Conservation (phyloP, 345 rosid genomes). For the Hibiscus tridactylites region DNA sequence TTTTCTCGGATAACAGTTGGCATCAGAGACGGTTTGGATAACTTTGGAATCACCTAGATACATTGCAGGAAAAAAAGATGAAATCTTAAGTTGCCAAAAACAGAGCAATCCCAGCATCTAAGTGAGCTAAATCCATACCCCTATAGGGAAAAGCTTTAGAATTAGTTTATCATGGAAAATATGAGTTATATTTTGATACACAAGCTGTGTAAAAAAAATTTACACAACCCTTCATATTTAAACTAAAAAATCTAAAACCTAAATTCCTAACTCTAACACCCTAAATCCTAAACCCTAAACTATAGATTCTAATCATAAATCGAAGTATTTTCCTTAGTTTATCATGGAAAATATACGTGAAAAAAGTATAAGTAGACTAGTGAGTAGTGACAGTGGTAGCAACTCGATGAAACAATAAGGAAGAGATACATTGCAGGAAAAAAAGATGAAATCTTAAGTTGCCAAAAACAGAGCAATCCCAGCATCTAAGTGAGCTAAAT, state of each 20-base stretch:
- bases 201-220: too few relatives aligned
- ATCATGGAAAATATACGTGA: neutral
- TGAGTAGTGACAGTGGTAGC: neutral
- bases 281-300: too few relatives aligned
- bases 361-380: neutral
- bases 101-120: neutral
- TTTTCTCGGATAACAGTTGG: neutral
- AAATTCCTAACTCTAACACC: too few relatives aligned
- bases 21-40: neutral
- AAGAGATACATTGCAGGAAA: neutral
- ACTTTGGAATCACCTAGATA: neutral
- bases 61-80: neutral
- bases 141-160: neutral
- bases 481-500: constrained; percentile 1
- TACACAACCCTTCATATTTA: too few relatives aligned
- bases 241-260: too few relatives aligned
- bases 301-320: too few relatives aligned
- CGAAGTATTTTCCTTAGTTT: too few relatives aligned
- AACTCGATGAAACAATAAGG: neutral
- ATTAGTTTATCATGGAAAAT: neutral
- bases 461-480: neutral
- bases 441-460: neutral
- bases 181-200: too few relatives aligned
- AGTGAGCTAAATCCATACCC: neutral
- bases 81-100: neutral